phyloP scores from a whole-genome alignment of 306 rosid genomes.

The Hippophae rhamnoides region DNA sequence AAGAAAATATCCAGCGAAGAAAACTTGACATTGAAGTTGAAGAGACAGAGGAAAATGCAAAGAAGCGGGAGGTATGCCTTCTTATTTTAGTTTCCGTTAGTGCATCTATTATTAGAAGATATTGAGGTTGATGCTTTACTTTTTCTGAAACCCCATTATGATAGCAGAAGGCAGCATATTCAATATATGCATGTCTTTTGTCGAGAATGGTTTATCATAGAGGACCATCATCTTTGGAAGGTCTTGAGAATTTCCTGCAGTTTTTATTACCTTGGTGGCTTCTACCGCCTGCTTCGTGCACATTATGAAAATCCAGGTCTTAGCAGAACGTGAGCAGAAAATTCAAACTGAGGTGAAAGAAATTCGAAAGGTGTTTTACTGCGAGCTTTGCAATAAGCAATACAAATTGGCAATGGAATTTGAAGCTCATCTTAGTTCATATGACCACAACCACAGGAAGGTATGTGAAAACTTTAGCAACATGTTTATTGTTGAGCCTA shows the following conservation, averaged over 20 bases:
- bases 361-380: conserved; percentile 84
- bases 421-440: conserved; percentile 89
- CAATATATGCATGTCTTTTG: conserved; percentile 85
- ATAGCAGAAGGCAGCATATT: conserved; percentile 97
- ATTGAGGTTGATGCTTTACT: conserved; percentile 73
- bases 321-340: conserved; percentile 97
- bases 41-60: conserved; percentile 74
- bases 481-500: conserved; percentile 5
- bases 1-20: conserved; percentile 80
- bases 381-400: conserved; percentile 98
- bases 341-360: conserved; percentile 93
- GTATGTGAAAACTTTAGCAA: conserved; percentile 24
- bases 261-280: conserved; percentile 99
- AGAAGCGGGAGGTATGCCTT: conserved; percentile 82
- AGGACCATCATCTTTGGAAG: conserved; percentile 94
- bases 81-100: conserved; percentile 22
- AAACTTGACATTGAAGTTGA: conserved; percentile 85
- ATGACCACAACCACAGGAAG: conserved; percentile 96
- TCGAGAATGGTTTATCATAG: conserved; percentile 80
- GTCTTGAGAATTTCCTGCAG: conserved; percentile 99
- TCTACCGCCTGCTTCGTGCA: conserved; percentile 99
- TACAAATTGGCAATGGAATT: conserved; percentile 94
- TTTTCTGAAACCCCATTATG: conserved; percentile 70
- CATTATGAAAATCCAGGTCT: conserved; percentile 95
- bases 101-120: conserved; percentile 31